A percentile compares a stretch with the other conserved stretches of the same genome.
These are phyloP conservation scores for Linum usitatissimum DNA, from an alignment of 345 rosid genomes.

Conservation along the genomic window DNA sequence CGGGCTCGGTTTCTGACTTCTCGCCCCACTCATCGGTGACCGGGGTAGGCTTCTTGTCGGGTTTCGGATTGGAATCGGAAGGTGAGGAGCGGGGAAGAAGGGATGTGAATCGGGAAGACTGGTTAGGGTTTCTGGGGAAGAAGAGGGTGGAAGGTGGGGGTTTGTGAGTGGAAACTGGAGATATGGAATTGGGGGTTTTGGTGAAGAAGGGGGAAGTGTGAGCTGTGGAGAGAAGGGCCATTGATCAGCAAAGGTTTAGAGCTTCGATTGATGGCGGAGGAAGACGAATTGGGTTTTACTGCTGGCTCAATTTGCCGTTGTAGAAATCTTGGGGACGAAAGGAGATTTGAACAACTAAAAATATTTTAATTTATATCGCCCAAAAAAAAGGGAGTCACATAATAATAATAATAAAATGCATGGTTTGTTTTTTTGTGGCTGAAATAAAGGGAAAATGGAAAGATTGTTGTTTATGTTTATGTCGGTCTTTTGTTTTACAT, in stretches of 20 bases:
- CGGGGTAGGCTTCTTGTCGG: neutral
- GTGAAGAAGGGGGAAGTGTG: constrained; percentile 15
- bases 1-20: constrained; percentile 32
- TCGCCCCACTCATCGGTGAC: constrained; percentile 90
- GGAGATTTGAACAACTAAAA: constrained; percentile 18
- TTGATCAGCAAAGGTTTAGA: neutral
- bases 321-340: constrained; percentile 14
- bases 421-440: too few relatives aligned
- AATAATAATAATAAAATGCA: too few relatives aligned
- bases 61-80: constrained; percentile 15
- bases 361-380: too few relatives aligned
- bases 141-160: neutral
- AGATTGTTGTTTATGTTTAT: too few relatives aligned
- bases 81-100: constrained; percentile 17
- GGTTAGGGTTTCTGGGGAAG: neutral
- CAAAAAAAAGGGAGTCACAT: too few relatives aligned
- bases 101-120: neutral
- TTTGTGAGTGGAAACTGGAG: neutral
- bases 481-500: too few relatives aligned
- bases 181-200: constrained; percentile 11
- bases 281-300: too few relatives aligned
- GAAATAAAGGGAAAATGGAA: too few relatives aligned
- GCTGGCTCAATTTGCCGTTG: too few relatives aligned
- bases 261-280: too few relatives aligned
- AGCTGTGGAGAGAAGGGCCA: neutral